These are phyloP conservation scores for Thalassiosira mediterranea DNA, from an alignment of 352 stramenopile species.

Conservation along the genomic window DNA sequence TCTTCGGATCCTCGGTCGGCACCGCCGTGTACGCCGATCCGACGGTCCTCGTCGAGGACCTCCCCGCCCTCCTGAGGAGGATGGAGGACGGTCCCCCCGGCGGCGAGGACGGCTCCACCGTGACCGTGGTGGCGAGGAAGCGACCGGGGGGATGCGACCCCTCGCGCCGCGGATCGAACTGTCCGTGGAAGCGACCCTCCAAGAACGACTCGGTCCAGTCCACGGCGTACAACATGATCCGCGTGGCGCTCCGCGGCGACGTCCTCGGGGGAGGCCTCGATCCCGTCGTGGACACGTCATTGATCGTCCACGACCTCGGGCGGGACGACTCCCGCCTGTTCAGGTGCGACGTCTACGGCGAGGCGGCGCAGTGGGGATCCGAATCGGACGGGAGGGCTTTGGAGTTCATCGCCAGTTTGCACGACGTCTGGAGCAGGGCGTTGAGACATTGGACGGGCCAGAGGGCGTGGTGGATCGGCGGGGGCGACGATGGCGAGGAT, in stretches of 20 bases:
- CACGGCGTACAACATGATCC: constrained; percentile 72
- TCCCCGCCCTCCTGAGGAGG: constrained; percentile 55
- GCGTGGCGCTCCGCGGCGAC: constrained; percentile 62
- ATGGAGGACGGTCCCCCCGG: constrained; percentile 22
- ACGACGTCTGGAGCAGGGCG: constrained; percentile 78
- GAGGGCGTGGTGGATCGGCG: constrained; percentile 39
- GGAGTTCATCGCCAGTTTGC: constrained; percentile 74
- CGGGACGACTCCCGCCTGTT: constrained; percentile 70
- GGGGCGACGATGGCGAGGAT: constrained; percentile 10
- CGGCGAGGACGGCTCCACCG: background rate
- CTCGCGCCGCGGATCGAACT: constrained; percentile 21
- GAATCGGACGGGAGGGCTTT: constrained; percentile 57
- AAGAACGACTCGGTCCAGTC: constrained; percentile 62
- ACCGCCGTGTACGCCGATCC: constrained; percentile 64
- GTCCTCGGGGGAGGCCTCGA: constrained; percentile 54
- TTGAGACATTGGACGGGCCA: constrained; percentile 45
- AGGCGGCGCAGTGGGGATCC: constrained; percentile 74
- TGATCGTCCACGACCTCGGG: constrained; percentile 70
- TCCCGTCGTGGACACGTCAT: constrained; percentile 68
- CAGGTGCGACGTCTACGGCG: constrained; percentile 75
- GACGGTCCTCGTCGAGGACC: constrained; percentile 61
- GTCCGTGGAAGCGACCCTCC: constrained; percentile 15
- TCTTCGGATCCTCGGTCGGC: constrained; percentile 61
- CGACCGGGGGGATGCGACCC: constrained; percentile 24
- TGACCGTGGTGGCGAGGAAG: background rate